These are phyloP conservation scores for Coemansia aciculifera DNA, from an alignment of 192 early-diverging fungal genomes.

Conservation along the genomic window DNA sequence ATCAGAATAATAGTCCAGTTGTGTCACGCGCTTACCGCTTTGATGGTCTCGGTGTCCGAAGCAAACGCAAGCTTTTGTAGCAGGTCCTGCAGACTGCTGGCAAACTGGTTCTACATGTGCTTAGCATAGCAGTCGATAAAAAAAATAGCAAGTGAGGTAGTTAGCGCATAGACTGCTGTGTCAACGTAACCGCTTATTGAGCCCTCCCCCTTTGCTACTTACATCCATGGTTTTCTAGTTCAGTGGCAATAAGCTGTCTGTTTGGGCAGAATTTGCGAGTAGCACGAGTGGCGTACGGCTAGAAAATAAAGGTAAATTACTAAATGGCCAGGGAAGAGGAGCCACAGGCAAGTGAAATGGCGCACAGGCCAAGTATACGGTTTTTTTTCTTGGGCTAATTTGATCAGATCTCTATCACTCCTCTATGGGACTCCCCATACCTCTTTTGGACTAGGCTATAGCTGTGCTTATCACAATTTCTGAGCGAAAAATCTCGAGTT, in stretches of 20 bases:
- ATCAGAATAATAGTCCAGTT: not conserved
- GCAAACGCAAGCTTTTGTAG: conserved; percentile 60
- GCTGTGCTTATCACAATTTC: not conserved
- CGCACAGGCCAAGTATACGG: not conserved
- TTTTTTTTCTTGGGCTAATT: not conserved
- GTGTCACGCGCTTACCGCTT: conserved; percentile 24
- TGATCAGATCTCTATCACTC: not conserved
- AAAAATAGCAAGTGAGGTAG: not conserved
- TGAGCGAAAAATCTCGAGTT: not conserved
- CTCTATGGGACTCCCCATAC: too few relatives aligned
- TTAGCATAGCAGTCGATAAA: not conserved
- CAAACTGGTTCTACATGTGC: conserved; percentile 58
- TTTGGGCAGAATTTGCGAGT: not conserved
- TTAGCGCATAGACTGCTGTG: not conserved
- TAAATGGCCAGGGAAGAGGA: not conserved
- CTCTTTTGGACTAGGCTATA: too few relatives aligned
- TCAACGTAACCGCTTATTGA: not conserved
- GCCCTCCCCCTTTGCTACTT: not conserved
- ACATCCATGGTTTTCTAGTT: conserved; percentile 13
- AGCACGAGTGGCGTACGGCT: not conserved
- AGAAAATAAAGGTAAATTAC: not conserved
- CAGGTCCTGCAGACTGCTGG: conserved; percentile 58
- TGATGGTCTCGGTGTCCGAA: conserved; percentile 60
- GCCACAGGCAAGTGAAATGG: not conserved
- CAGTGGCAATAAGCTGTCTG: not conserved